Conservation (phyloP, 1,139 yeast genomes). For the Saccharomyces hybrid region DNA sequence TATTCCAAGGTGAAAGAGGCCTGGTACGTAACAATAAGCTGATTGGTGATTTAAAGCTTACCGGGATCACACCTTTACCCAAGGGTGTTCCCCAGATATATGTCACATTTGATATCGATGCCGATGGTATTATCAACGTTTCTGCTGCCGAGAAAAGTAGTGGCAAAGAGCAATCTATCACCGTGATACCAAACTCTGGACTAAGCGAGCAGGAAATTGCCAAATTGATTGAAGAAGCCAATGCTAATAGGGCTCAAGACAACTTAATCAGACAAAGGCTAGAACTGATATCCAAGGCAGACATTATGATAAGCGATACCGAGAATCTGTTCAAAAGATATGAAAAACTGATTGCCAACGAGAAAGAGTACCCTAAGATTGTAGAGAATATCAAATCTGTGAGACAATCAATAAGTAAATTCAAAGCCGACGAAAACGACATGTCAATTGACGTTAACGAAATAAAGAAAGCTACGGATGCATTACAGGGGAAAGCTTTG, state of each 20-base stretch:
- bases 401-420: conserved; percentile 31
- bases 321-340: conserved; percentile 44
- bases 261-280: conserved; percentile 30
- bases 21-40: conserved; percentile 63
- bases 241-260: conserved; percentile 25
- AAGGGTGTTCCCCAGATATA: conserved; percentile 72
- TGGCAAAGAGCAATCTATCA: conserved; percentile 48
- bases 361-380: conserved; percentile 32
- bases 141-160: conserved; percentile 62
- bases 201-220: conserved; percentile 57
- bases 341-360: conserved; percentile 34
- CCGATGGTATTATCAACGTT: conserved; percentile 74
- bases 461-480: conserved; percentile 40
- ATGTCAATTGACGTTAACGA: conserved; percentile 28
- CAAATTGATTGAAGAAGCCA: conserved; percentile 44
- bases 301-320: conserved; percentile 48
- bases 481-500: conserved; percentile 44
- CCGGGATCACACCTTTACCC: conserved; percentile 61
- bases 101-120: conserved; percentile 69
- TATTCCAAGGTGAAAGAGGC: conserved; percentile 72
- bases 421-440: conserved; percentile 38
- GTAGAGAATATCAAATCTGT: conserved; percentile 21
- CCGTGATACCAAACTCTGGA: conserved; percentile 64
- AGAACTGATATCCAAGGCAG: conserved; percentile 39
- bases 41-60: conserved; percentile 62